A percentile compares a stretch with the other conserved stretches of the same genome.
phyloP scores from a whole-genome alignment of 371 early-diverging fungal genomes.

The Mucor mucedo region DNA sequence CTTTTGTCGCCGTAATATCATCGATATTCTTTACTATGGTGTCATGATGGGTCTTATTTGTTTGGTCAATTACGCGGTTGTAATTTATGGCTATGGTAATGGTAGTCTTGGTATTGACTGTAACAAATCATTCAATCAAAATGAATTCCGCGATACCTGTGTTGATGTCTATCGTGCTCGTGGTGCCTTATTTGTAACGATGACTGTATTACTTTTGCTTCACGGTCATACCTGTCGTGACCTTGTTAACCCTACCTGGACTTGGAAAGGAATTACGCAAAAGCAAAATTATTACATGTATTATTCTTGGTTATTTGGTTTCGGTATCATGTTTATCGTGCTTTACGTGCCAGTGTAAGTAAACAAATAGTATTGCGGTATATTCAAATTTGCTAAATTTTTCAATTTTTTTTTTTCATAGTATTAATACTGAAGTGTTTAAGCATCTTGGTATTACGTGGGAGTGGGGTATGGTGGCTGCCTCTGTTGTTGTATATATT shows the following conservation, averaged over 20 bases:
- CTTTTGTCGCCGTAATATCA: slow-evolving; percentile 66
- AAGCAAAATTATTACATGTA: slow-evolving; percentile 66
- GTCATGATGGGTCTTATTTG: slow-evolving; percentile 68
- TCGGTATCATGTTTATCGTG: slow-evolving; percentile 59
- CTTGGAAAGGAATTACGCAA: slow-evolving; percentile 39
- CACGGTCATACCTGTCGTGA: slow-evolving; percentile 78
- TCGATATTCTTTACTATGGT: slow-evolving; percentile 80
- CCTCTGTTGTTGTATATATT: slow-evolving; percentile 64
- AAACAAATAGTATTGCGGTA: too few relatives aligned
- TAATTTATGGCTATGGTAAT: slow-evolving; percentile 57
- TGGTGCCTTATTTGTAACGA: slow-evolving; percentile 68
- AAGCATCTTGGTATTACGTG: slow-evolving; percentile 68
- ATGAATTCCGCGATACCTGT: slow-evolving; percentile 46
- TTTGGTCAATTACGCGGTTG: slow-evolving; percentile 69
- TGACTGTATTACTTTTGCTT: slow-evolving; percentile 69
- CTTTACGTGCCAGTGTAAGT: slow-evolving; percentile 69
- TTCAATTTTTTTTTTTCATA: slow-evolving; percentile 21
- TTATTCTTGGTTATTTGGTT: slow-evolving; percentile 56
- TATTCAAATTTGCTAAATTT: slow-evolving; percentile 7
- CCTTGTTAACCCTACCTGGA: slow-evolving; percentile 63
- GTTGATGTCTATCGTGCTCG: slow-evolving; percentile 73
- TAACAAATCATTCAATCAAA: slow-evolving; percentile 44
- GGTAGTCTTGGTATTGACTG: slow-evolving; percentile 66
- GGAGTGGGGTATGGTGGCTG: slow-evolving; percentile 78
- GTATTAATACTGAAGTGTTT: slow-evolving; percentile 69